Percentiles rank a stretch among this genome's conserved stretches.
phyloP scores from a whole-genome alignment of 1,139 yeast genomes.

The Debaryomycetaceae sp. region DNA sequence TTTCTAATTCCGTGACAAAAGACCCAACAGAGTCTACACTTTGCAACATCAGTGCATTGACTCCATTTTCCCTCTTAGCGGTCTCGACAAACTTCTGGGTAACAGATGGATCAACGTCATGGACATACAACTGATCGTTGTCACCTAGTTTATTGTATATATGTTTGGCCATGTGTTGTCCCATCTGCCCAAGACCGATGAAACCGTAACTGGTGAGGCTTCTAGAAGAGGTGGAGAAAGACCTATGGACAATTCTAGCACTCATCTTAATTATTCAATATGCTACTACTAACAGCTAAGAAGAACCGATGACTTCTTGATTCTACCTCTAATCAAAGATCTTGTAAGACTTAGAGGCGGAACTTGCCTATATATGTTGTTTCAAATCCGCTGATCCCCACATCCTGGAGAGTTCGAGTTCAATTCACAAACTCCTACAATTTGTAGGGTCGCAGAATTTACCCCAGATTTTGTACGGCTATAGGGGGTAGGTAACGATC shows the following conservation, averaged over 20 bases:
- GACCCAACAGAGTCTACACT: constrained; percentile 22
- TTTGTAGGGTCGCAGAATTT: too few relatives aligned
- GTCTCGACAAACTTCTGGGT: constrained; percentile 23
- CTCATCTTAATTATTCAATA: not conserved
- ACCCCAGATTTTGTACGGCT: too few relatives aligned
- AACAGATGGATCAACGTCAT: constrained; percentile 38
- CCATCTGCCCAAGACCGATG: constrained; percentile 61
- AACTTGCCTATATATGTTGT: too few relatives aligned
- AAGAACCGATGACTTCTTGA: too few relatives aligned
- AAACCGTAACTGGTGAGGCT: constrained; percentile 40
- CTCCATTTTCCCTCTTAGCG: constrained; percentile 24
- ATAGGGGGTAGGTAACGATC: too few relatives aligned
- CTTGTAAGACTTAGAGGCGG: too few relatives aligned
- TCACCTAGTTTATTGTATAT: constrained; percentile 41
- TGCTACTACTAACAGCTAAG: too few relatives aligned
- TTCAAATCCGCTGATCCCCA: too few relatives aligned
- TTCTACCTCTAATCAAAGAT: too few relatives aligned
- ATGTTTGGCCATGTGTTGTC: constrained; percentile 58
- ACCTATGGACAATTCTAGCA: not conserved
- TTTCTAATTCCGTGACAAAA: constrained; percentile 37
- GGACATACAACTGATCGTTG: constrained; percentile 41
- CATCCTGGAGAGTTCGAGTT: too few relatives aligned
- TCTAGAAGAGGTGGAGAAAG: constrained; percentile 1
- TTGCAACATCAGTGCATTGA: constrained; percentile 17
- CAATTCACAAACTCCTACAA: too few relatives aligned